Percentiles rank a stretch among this genome's conserved stretches.
phyloP scores from a whole-genome alignment of 805 yeast species.

The Saturnispora mendoncae region DNA sequence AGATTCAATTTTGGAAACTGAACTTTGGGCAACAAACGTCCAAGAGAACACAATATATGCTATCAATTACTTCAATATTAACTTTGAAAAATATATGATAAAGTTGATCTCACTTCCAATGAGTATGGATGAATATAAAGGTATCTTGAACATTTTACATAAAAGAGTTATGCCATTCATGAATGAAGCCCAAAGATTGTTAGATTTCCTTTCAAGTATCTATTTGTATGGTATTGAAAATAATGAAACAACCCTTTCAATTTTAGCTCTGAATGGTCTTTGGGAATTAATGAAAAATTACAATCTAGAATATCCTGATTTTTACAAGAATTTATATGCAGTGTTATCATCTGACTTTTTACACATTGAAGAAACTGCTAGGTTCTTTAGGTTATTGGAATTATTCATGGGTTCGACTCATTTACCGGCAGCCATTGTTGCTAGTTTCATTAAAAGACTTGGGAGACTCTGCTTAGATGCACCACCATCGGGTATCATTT shows the following conservation, averaged over 20 bases:
- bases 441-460: slow-evolving; percentile 79
- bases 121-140: slow-evolving; percentile 49
- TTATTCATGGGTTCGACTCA: slow-evolving; percentile 81
- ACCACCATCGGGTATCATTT: slow-evolving; percentile 83
- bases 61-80: slow-evolving; percentile 40
- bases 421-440: slow-evolving; percentile 71
- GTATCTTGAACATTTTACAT: slow-evolving; percentile 62
- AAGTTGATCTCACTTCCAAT: slow-evolving; percentile 37
- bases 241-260: slow-evolving; percentile 30
- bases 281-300: slow-evolving; percentile 74
- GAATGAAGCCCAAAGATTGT: slow-evolving; percentile 68
- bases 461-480: slow-evolving; percentile 67
- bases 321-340: slow-evolving; percentile 72
- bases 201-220: slow-evolving; percentile 91
- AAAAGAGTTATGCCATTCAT: slow-evolving; percentile 77
- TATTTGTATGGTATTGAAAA: slow-evolving; percentile 40
- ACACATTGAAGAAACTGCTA: slow-evolving; percentile 70
- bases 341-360: slow-evolving; percentile 67
- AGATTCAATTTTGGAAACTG: slow-evolving; percentile 21
- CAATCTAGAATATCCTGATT: slow-evolving; percentile 88
- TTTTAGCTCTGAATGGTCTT: slow-evolving; percentile 78
- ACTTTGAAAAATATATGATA: slow-evolving; percentile 66
- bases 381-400: slow-evolving; percentile 83
- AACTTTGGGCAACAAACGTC: slow-evolving; percentile 33
- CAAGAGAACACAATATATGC: slow-evolving; percentile 33